Conservation (phyloP, 495 filamentous ascomycete genomes). For the Aspergillus conjunctus region DNA sequence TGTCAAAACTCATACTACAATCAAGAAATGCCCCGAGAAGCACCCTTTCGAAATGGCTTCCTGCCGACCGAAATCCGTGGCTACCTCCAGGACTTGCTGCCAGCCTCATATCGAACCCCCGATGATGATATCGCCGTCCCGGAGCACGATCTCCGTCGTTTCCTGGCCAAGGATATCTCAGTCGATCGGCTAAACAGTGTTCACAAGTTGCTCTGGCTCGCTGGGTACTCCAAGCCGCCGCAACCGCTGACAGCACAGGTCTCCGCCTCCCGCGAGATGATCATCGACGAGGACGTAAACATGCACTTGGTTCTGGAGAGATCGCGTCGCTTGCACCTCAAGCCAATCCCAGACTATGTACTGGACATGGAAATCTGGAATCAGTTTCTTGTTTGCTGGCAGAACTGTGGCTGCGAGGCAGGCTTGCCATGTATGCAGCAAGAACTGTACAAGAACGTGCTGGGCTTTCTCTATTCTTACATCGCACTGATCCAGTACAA, state of each 20-base stretch:
- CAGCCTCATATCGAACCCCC: background rate
- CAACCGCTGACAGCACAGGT: slow-evolving; percentile 51
- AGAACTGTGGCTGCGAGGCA: background rate
- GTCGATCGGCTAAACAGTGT: slow-evolving; percentile 33
- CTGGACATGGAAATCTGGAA: slow-evolving; percentile 46
- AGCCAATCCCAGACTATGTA: slow-evolving; percentile 48
- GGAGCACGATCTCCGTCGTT: background rate
- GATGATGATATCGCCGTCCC: background rate
- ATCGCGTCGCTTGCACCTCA: slow-evolving; percentile 40
- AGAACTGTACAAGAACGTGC: slow-evolving; percentile 27
- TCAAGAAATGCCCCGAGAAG: no score
- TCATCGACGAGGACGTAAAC: slow-evolving; percentile 43
- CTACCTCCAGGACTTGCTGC: no score
- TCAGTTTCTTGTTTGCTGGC: no score
- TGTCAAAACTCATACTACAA: no score
- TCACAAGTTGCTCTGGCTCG: slow-evolving; percentile 50
- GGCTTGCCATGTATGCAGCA: slow-evolving; percentile 14
- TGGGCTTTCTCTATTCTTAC: slow-evolving; percentile 50
- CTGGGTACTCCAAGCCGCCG: slow-evolving; percentile 48
- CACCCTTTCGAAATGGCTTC: no score
- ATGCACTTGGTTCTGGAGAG: slow-evolving; percentile 46
- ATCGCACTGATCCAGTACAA: slow-evolving; percentile 44
- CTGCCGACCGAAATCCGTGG: no score
- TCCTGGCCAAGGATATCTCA: slow-evolving; percentile 6
- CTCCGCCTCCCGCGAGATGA: slow-evolving; percentile 43